Evolutionary conservation across 1,139 yeast species (phyloP), one percentile per base, ranked within the genome.

Genomic region (Yamadazyma buinensis): DNA sequence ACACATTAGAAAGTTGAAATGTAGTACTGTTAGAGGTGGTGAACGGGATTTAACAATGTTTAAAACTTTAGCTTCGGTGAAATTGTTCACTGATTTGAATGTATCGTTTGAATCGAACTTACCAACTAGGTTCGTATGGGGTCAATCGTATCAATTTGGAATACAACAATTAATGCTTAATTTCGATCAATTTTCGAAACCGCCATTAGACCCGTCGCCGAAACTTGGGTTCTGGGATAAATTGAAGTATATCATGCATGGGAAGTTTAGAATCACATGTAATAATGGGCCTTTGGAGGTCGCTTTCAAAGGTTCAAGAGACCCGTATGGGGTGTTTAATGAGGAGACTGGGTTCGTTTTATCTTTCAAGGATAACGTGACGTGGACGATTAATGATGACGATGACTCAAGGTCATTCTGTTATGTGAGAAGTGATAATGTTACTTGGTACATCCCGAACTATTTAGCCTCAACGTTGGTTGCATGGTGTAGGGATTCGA

Each of bases 121-220:
- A 7, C 80, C 92, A 0, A 77, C 94, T 0, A 64, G 85, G 24
- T 77, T 86, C 28, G 77, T 86, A 0, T 88, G 96, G 95, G 95
- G 95, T 20, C 80, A 82, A 24, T 83, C 88, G 0, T 82, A 81
- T 50, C 87, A 81, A 48, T 90, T 95, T 26, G 94, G 88, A 1
- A 72, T 90, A 26, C 90, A 87, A 45, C 92, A 87, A 45, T 71
- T 81, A 2, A 84, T 85, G 82, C 64, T 79, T 36, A 84, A 80
- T 39, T 72, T 90, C 47, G 96, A 88, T 49, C 82, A 84, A 35
- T 85, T 90, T 53, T 80, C 95, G 1, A 92, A 82, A 48, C 84
- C 85, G 1, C 84, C 84, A 57, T 61, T 86, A 74, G 98, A 77
- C 47, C 72, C 72, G 2, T 73, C 79, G 3, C 52, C 61, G 7